Conservation (phyloP, 2,329 filamentous ascomycete genomes). For the Phyllosticta citribraziliensis region DNA sequence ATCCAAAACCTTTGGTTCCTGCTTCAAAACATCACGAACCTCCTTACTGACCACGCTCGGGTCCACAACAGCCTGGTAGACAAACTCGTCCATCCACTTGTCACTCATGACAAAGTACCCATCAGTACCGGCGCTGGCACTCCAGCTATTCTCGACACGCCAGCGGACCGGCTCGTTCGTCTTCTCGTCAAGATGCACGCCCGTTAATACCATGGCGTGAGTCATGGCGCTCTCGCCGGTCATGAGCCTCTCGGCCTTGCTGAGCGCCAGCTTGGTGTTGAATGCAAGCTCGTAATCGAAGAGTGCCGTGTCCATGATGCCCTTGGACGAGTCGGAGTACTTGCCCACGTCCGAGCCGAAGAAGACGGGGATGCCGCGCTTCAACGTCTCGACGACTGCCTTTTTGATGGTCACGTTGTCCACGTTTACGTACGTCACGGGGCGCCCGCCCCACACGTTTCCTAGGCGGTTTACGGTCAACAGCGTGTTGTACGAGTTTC, state of each 20-base stretch:
- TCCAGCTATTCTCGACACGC: conserved; percentile 86
- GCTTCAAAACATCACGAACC: conserved; percentile 58
- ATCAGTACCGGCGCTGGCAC: conserved; percentile 56
- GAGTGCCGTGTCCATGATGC: conserved; percentile 71
- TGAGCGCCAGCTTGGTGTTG: conserved; percentile 62
- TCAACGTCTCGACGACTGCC: conserved; percentile 67
- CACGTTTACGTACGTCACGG: conserved; percentile 76
- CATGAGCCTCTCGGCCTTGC: conserved; percentile 63
- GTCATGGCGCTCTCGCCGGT: conserved; percentile 77
- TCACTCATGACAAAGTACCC: conserved; percentile 90
- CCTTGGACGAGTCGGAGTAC: conserved; percentile 56
- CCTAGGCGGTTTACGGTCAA: conserved; percentile 71
- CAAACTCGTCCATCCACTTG: conserved; percentile 54
- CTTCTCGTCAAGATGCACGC: conserved; percentile 59
- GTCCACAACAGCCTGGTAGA: conserved; percentile 80
- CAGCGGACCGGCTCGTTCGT: conserved; percentile 58
- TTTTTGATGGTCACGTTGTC: conserved; percentile 62
- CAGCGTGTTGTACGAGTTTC: conserved; percentile 61
- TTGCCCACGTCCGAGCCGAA: conserved; percentile 85
- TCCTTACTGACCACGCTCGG: conserved; percentile 50
- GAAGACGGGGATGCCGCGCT: conserved; percentile 70
- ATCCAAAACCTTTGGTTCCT: conserved; percentile 53
- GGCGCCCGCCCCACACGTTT: conserved; percentile 68
- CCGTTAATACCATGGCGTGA: conserved; percentile 85
- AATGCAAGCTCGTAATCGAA: conserved; percentile 79